Percentiles rank a stretch among this genome's conserved stretches.
phyloP scores from a whole-genome alignment of 345 rosid genomes.

The Euphorbia lathyris region DNA sequence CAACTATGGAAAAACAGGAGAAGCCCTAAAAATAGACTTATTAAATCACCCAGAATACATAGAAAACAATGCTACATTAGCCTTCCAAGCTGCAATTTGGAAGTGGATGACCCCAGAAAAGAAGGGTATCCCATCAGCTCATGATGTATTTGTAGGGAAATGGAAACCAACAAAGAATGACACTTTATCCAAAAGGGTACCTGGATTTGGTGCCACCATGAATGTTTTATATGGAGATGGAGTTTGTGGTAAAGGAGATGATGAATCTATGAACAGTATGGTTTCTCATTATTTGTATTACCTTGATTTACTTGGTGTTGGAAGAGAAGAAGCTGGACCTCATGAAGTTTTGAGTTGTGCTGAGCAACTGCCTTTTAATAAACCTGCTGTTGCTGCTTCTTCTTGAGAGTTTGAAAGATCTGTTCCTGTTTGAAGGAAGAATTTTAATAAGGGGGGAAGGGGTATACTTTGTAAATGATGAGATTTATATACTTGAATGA shows the following conservation, averaged over 20 bases:
- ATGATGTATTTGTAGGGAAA: constrained; percentile 63
- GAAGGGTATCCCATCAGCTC: constrained; percentile 75
- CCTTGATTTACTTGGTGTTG: constrained; percentile 80
- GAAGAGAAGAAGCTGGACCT: constrained; percentile 87
- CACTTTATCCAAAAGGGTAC: constrained; percentile 60
- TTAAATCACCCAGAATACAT: constrained; percentile 67
- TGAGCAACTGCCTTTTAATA: constrained; percentile 59
- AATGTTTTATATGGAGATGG: constrained; percentile 73
- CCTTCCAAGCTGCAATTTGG: constrained; percentile 79
- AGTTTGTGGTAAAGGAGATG: constrained; percentile 56
- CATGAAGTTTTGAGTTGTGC: constrained; percentile 68
- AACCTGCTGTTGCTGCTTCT: constrained; percentile 31
- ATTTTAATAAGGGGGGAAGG: too few species aligned
- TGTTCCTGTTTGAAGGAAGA: too few species aligned
- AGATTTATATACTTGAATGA: not conserved
- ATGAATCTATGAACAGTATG: constrained; percentile 68
- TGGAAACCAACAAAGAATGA: constrained; percentile 90
- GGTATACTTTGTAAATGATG: not conserved
- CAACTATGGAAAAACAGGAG: constrained; percentile 74
- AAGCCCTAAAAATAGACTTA: constrained; percentile 64
- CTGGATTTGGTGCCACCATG: constrained; percentile 79
- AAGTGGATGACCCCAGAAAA: constrained; percentile 86
- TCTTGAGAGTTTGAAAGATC: not conserved
- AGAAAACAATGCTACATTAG: constrained; percentile 72
- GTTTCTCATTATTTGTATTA: constrained; percentile 69